Evolutionary conservation across 371 early-diverging fungal genomes (phyloP).

Genomic region (Apophysomyces sp.): DNA sequence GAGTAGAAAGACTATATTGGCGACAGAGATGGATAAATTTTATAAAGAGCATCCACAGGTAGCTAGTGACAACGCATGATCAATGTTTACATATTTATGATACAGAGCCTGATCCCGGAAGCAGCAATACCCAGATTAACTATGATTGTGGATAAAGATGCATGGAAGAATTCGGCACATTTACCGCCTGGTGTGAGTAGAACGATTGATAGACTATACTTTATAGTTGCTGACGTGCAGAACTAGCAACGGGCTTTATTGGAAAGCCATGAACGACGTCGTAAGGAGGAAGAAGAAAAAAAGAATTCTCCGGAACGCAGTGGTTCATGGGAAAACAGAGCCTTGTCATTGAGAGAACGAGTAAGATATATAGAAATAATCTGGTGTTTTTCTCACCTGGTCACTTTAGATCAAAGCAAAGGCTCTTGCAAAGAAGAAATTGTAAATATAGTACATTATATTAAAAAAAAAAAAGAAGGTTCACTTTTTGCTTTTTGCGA

Average conservation of each 20-base stretch:
- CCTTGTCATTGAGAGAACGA: not conserved
- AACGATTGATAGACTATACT: not conserved
- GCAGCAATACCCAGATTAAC: conserved; percentile 28
- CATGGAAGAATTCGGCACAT: conserved; percentile 31
- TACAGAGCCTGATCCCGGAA: conserved; percentile 33
- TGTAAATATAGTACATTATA: too few species aligned
- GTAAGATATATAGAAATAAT: not conserved
- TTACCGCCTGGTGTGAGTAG: conserved; percentile 33
- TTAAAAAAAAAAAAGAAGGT: too few species aligned
- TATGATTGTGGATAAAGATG: conserved; percentile 25
- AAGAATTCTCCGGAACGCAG: not conserved
- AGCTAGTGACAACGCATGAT: not conserved
- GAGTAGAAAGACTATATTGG: conserved; percentile 21
- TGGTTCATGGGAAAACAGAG: not conserved
- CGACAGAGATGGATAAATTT: conserved; percentile 12
- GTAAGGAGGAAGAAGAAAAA: not conserved
- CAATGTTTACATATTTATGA: not conserved
- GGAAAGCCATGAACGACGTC: not conserved
- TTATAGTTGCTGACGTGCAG: not conserved
- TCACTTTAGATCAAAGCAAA: not conserved
- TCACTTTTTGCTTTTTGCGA: too few species aligned
- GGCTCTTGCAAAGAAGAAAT: not conserved
- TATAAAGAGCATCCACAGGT: conserved; percentile 28
- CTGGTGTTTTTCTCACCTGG: not conserved
- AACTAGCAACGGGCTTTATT: not conserved